phyloP scores from a whole-genome alignment of 768 basidiomycete species.

The Naematelia aurantialba region DNA sequence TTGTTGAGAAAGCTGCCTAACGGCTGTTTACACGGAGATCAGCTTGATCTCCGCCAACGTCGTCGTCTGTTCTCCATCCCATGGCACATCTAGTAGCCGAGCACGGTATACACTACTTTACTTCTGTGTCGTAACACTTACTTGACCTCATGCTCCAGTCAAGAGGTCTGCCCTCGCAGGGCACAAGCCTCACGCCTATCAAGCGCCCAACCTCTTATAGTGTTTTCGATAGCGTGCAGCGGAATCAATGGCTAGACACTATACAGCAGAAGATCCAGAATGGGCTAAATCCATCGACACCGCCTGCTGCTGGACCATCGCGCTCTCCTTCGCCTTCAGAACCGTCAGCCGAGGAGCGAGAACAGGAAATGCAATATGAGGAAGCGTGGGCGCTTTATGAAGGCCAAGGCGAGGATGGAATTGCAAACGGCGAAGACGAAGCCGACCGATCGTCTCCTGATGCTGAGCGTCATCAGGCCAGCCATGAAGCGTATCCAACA shows the following conservation, averaged over 20 bases:
- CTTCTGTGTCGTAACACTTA: background rate
- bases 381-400: background rate
- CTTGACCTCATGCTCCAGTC: background rate
- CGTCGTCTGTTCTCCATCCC: background rate
- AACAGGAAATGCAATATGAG: background rate
- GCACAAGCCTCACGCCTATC: background rate
- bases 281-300: constrained; percentile 27
- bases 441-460: background rate
- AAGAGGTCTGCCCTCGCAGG: background rate
- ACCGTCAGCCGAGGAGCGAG: background rate
- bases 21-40: constrained; percentile 5
- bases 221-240: constrained; percentile 8
- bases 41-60: constrained; percentile 1
- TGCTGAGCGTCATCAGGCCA: background rate
- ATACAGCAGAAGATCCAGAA: constrained; percentile 29
- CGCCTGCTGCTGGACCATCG: constrained; percentile 34
- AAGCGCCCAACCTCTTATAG: constrained; percentile 25
- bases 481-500: background rate
- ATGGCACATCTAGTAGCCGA: too few species aligned
- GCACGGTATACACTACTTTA: too few species aligned
- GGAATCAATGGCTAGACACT: constrained; percentile 30
- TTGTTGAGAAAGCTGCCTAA: too few species aligned
- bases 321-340: constrained; percentile 29
- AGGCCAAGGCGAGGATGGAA: background rate
- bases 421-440: background rate